phyloP scores from a whole-genome alignment of 345 rosid genomes.

The Cochlearia excelsa region DNA sequence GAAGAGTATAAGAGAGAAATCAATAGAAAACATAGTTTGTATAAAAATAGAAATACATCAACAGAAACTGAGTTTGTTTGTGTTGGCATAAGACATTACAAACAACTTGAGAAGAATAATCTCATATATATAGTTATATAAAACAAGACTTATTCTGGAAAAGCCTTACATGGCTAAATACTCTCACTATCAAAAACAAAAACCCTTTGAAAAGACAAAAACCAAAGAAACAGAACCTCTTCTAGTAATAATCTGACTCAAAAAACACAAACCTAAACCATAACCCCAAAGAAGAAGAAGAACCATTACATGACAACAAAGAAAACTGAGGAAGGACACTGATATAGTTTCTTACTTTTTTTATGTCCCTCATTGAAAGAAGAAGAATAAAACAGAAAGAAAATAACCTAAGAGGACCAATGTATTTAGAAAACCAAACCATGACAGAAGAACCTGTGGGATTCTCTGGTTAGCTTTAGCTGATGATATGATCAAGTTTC shows the following conservation, averaged over 20 bases:
- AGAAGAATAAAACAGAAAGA: background rate
- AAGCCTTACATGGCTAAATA: conserved; percentile 36
- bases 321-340: conserved; percentile 16
- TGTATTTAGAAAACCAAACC: conserved; percentile 41
- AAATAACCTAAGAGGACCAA: conserved; percentile 11
- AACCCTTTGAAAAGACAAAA: conserved; percentile 16
- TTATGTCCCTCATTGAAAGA: background rate
- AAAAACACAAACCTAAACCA: conserved; percentile 38
- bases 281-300: conserved; percentile 26
- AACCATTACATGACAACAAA: conserved; percentile 31
- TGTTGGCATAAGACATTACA: conserved; percentile 41
- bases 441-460: conserved; percentile 34
- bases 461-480: conserved; percentile 38
- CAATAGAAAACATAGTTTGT: conserved; percentile 22
- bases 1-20: conserved; percentile 2
- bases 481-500: conserved; percentile 34
- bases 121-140: conserved; percentile 16
- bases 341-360: too few species aligned
- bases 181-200: conserved; percentile 33
- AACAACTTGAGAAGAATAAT: conserved; percentile 35
- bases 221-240: conserved; percentile 18
- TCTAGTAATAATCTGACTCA: conserved; percentile 36
- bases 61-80: conserved; percentile 31
- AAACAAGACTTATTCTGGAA: conserved; percentile 34
- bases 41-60: conserved; percentile 35